phyloP scores from a whole-genome alignment of 1,284 basidiomycete genomes.

The Papiliotrema laurentii region DNA sequence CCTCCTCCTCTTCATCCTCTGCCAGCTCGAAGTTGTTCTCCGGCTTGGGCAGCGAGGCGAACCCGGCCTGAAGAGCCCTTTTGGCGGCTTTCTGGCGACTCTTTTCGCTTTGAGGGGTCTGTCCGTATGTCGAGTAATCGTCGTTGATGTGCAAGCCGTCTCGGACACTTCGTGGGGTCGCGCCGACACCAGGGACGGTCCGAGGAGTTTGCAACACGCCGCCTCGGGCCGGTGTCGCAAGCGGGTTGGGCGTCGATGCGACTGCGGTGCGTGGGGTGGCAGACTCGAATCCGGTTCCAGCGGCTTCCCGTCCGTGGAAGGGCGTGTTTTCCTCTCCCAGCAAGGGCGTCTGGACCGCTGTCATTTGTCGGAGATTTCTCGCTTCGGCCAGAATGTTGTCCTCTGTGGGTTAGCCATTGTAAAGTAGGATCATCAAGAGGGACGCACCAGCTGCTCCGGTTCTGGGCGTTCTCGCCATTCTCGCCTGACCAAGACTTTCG shows the following conservation, averaged over 20 bases:
- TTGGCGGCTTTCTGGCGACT: conserved; percentile 61
- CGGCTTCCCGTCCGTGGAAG: conserved; percentile 60
- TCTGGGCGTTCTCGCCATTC: conserved; percentile 85
- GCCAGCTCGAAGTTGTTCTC: conserved; percentile 98
- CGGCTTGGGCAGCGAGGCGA: conserved; percentile 79
- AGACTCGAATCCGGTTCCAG: conserved; percentile 83
- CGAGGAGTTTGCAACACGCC: conserved; percentile 62
- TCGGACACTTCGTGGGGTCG: conserved; percentile 77
- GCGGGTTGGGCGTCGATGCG: conserved; percentile 90
- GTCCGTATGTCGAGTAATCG: conserved; percentile 55
- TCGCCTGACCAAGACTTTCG: conserved; percentile 77
- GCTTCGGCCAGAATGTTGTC: conserved; percentile 93
- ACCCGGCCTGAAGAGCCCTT: conserved; percentile 71
- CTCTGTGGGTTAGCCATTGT: conserved; percentile 52
- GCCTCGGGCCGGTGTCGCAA: conserved; percentile 69
- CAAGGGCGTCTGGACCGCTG: conserved; percentile 84
- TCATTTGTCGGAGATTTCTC: conserved; percentile 89
- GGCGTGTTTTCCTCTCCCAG: conserved; percentile 96
- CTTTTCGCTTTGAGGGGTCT: conserved; percentile 71
- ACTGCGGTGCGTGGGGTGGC: conserved; percentile 85
- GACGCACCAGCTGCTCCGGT: conserved; percentile 83
- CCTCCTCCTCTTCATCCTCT: conserved; percentile 69
- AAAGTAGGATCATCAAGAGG: conserved; percentile 7
- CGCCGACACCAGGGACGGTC: conserved; percentile 48
- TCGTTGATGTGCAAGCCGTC: conserved; percentile 87